These are phyloP conservation scores for Rhazya stricta DNA, from an alignment of 257 asterid genomes.

Conservation along the genomic window DNA sequence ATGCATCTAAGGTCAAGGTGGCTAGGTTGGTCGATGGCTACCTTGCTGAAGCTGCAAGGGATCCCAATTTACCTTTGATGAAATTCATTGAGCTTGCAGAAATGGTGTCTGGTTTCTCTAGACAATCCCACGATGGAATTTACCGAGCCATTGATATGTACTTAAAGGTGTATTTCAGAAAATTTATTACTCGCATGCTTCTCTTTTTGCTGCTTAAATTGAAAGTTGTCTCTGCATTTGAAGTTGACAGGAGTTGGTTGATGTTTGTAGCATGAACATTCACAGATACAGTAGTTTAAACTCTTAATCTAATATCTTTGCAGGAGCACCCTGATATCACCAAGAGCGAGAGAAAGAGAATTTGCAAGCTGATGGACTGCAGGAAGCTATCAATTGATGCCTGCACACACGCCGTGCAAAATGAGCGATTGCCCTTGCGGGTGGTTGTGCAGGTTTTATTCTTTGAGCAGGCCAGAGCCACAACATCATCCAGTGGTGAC, in stretches of 20 bases:
- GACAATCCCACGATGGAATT: constrained; percentile 67
- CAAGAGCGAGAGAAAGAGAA: constrained; percentile 65
- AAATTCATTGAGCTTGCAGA: constrained; percentile 55
- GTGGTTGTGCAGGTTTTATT: constrained; percentile 75
- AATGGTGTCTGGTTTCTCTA: constrained; percentile 55
- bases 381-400: constrained; percentile 70
- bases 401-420: constrained; percentile 73
- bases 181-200: background rate
- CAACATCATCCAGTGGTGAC: constrained; percentile 39
- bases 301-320: constrained; percentile 2
- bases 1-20: constrained; percentile 58
- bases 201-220: background rate
- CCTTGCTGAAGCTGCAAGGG: constrained; percentile 76
- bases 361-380: constrained; percentile 75
- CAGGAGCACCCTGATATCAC: constrained; percentile 71
- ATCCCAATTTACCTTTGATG: constrained; percentile 42
- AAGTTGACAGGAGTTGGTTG: background rate
- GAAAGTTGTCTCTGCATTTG: background rate
- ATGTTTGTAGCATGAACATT: background rate
- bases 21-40: constrained; percentile 67
- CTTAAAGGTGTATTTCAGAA: constrained; percentile 49
- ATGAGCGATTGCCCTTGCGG: constrained; percentile 74
- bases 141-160: constrained; percentile 81
- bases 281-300: background rate
- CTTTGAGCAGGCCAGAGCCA: constrained; percentile 66